A percentile compares a stretch with the other conserved stretches of the same genome.
phyloP scores from a whole-genome alignment of 805 yeast genomes.

The Cyberlindnera mycetangii region DNA sequence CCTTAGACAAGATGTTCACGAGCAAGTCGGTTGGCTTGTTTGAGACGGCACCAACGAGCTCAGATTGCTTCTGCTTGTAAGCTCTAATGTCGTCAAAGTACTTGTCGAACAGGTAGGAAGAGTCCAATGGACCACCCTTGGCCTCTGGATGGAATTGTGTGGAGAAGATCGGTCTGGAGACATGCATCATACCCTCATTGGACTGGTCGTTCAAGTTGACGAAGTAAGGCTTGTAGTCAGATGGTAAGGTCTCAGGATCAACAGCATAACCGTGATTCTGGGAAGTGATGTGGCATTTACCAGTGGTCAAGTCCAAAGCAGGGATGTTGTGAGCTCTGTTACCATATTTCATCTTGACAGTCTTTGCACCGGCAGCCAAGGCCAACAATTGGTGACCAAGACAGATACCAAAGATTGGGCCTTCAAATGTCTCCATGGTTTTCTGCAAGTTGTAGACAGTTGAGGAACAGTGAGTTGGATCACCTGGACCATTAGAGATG shows the following conservation, averaged over 20 bases:
- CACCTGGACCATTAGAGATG: conserved; percentile 96
- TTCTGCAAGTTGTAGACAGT: conserved; percentile 74
- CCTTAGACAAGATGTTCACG: conserved; percentile 62
- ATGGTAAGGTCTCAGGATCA: conserved; percentile 70
- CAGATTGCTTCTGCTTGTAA: conserved; percentile 45
- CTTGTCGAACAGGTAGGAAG: conserved; percentile 86
- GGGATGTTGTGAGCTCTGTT: conserved; percentile 99
- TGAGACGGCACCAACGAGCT: conserved; percentile 38
- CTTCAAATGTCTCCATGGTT: conserved; percentile 60
- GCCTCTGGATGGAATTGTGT: conserved; percentile 99
- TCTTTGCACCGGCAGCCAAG: conserved; percentile 90
- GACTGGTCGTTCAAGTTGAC: conserved; percentile 92
- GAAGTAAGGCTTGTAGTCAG: conserved; percentile 83
- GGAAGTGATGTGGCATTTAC: conserved; percentile 95
- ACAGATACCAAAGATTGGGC: conserved; percentile 97
- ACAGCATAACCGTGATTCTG: conserved; percentile 99
- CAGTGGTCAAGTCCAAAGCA: conserved; percentile 83
- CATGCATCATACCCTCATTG: conserved; percentile 96
- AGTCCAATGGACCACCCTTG: conserved; percentile 97
- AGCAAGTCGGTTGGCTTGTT: conserved; percentile 46
- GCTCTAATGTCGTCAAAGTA: conserved; percentile 68
- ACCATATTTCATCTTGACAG: conserved; percentile 92
- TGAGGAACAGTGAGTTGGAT: conserved; percentile 84
- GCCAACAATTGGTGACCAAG: conserved; percentile 97
- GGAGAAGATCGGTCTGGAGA: conserved; percentile 83